Evolutionary conservation across 805 yeast genomes (phyloP).

Genomic region (Lipomyces spencermartinsiae): DNA sequence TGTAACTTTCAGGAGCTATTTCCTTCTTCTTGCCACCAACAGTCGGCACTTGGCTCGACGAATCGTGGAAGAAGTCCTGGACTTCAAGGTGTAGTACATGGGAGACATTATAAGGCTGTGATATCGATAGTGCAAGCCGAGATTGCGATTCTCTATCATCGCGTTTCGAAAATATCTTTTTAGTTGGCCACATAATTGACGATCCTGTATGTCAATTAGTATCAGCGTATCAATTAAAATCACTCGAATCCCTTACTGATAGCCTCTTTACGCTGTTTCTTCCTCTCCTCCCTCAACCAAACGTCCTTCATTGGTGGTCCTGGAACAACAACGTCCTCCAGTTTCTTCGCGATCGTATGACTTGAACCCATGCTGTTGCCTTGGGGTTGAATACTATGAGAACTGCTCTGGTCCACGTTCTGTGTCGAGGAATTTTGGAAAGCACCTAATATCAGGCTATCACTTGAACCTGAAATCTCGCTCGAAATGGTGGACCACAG

Average conservation of each 20-base stretch:
- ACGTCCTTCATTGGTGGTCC: constrained; percentile 37
- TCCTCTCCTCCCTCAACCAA: constrained; percentile 31
- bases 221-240: background rate
- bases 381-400: background rate
- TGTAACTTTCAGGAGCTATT: background rate
- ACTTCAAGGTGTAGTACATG: constrained; percentile 36
- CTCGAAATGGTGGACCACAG: background rate
- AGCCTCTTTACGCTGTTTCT: constrained; percentile 2
- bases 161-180: background rate
- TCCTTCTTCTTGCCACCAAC: background rate
- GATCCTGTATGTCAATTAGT: constrained; percentile 10
- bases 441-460: background rate
- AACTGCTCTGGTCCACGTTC: background rate
- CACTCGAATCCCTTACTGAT: background rate
- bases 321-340: constrained; percentile 30
- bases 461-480: background rate
- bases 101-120: constrained; percentile 33
- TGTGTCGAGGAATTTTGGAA: background rate
- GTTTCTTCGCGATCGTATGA: constrained; percentile 15
- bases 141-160: background rate
- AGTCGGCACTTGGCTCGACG: background rate
- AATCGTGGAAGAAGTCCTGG: constrained; percentile 18
- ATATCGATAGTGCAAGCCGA: constrained; percentile 9
- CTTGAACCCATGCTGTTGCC: background rate
- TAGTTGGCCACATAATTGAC: constrained; percentile 21